A percentile compares a stretch with the other conserved stretches of the same genome.
Conservation (phyloP, 805 yeast genomes). For the Lipomyces mesembrius region DNA sequence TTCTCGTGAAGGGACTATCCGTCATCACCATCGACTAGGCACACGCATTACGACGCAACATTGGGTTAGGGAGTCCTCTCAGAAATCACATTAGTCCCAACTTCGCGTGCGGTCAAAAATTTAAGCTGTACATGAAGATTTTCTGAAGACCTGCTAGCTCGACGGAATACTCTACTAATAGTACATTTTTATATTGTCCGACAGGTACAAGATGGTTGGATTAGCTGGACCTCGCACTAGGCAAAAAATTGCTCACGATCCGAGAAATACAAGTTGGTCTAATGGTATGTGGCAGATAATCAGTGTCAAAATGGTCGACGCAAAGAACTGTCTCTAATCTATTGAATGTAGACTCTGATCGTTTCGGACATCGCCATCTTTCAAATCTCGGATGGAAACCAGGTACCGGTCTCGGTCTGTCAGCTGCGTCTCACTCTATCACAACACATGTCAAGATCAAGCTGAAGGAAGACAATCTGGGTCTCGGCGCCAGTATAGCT, state of each 20-base stretch:
- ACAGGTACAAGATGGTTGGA: constrained; percentile 43
- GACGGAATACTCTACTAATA: not conserved
- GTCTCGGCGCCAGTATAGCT: constrained; percentile 71
- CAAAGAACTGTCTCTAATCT: not conserved
- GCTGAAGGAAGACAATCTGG: constrained; percentile 79
- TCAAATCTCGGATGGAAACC: constrained; percentile 89
- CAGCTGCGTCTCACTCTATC: constrained; percentile 54
- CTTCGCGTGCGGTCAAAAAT: no score
- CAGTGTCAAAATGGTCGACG: not conserved
- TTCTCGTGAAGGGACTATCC: no score
- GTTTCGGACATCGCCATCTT: constrained; percentile 88
- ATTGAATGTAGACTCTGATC: constrained; percentile 51
- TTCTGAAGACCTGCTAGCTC: no score
- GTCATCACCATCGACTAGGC: no score
- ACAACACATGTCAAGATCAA: constrained; percentile 83
- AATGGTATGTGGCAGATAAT: constrained; percentile 53
- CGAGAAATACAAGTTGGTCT: constrained; percentile 94
- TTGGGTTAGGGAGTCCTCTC: no score
- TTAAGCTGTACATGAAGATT: no score
- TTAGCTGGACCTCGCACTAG: constrained; percentile 69
- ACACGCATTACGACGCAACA: no score
- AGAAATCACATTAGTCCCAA: no score
- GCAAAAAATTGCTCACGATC: constrained; percentile 88
- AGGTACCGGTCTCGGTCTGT: constrained; percentile 82
- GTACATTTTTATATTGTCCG: not conserved